Evolutionary conservation across 2,329 filamentous ascomycete genomes (phyloP).

Genomic region (Dactylella cylindrospora): DNA sequence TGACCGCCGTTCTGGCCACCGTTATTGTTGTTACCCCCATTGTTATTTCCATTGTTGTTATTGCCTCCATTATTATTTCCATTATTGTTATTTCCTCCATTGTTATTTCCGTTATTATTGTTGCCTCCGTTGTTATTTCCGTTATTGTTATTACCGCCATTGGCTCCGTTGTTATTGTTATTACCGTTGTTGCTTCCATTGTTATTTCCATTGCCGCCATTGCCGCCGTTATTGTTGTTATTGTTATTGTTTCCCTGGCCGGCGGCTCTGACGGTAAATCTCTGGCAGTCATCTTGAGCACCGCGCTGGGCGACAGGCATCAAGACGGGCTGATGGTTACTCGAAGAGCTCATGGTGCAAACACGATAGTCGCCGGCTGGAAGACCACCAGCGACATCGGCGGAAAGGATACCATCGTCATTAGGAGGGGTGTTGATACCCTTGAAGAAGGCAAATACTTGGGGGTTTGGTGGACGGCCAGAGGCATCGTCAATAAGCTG

Average conservation of each 20-base stretch:
- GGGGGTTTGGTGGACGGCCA: constrained; percentile 55
- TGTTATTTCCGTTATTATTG: neutral
- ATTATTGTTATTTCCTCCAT: neutral
- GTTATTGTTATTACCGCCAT: constrained; percentile 8
- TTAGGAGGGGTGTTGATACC: constrained; percentile 66
- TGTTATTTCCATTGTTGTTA: neutral
- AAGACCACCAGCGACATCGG: constrained; percentile 61
- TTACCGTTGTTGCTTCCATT: constrained; percentile 43
- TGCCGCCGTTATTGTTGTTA: constrained; percentile 40
- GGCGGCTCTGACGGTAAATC: constrained; percentile 58
- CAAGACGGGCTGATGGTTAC: constrained; percentile 67
- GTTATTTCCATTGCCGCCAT: constrained; percentile 45
- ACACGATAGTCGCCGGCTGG: constrained; percentile 66
- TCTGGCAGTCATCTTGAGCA: constrained; percentile 66
- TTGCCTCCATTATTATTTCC: neutral
- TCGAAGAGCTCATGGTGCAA: constrained; percentile 65
- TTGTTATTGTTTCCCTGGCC: constrained; percentile 47
- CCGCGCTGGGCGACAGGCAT: constrained; percentile 70
- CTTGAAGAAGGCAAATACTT: constrained; percentile 66
- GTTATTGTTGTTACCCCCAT: neutral
- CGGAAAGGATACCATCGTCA: constrained; percentile 59
- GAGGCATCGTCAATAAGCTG: constrained; percentile 56
- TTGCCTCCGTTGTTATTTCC: constrained; percentile 24
- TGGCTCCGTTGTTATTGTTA: constrained; percentile 38
- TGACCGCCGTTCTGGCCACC: constrained; percentile 6